Base-by-base conservation (phyloP, 768 basidiomycete genomes). In the Amanita rimosa region DNA sequence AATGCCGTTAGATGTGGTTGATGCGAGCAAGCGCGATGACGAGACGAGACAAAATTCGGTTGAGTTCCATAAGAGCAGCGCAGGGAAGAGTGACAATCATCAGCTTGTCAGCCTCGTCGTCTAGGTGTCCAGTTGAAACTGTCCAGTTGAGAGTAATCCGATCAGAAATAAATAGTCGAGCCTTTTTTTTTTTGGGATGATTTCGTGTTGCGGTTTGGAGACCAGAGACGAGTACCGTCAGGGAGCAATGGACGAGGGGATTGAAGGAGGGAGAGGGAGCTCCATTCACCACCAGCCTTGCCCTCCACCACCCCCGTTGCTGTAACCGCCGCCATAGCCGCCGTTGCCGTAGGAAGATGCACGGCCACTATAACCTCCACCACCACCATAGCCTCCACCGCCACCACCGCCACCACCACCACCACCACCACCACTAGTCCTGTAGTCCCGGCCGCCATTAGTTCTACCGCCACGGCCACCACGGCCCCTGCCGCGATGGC, bases 21-120 rank as follows among this genome's bases (percentile, higher is more conserved):
- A 49, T 49, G 48, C 40, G 48, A 49, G 48, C 48, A 49, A 49
- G 48, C 48, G 48, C 33, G 14, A 42, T 41, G 39, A 48, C 29
- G 45, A 48, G 38, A 44, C 41, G 44, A 46, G 48, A 49, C 40
- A 6, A 50, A 40, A 22, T 41, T 34, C 16, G 17, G 22, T 14
- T 40, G 33, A 61, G 70, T 59, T 65, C 57, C 29, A 64, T 70
- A 74, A 78, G 76, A 81, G 79, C 76, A 81, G 79, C 76, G 75
- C 76, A 49, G 17, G 19, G 10, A n/a, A 36, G 37, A 31, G 38
- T 19, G 36, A 48, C 38, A 40, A 24, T 48, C 38, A 8, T 41
- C 36, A 9, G 33, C 11, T 8, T 16, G 40, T 41, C 36, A 24
- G 35, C 24, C 36, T n/a, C 10, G 17, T 35, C 40, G 13, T 43